Base-by-base conservation (phyloP, 345 rosid genomes). In the Trapa incisa region DNA sequence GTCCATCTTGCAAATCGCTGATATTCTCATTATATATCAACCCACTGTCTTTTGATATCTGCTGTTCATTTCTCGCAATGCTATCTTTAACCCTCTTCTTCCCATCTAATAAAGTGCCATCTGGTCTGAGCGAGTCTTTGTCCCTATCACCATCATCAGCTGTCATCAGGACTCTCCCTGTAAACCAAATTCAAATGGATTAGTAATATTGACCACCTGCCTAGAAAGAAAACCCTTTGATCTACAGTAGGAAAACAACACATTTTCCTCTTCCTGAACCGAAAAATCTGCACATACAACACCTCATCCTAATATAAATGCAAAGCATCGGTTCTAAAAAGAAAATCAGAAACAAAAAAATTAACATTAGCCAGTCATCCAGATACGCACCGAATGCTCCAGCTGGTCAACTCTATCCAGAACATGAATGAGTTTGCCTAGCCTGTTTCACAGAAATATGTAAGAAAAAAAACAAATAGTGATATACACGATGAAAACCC, bases 101-200 rank as follows among this genome's bases (percentile, higher is more conserved):
- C 39, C 37, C 79, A 72, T 68, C 79, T 61, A 67, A 61, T 63
- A 61, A 61, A 42, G 61, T 70, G 64, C 80, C 78, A 54, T 75
- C 72, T 53, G 76, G 68, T 61, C 75, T 75, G 71, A 61, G 72
- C 61, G 75, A 75, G 62, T 71, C 84, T 58, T 78, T 54, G 63
- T 61, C 77, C 63, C 71, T 80, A 6, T 72, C 72, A 2, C 78
- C 76, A 70, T 83, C 78, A 72, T 83, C 78, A 72, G 66, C 79
- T 22, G 72, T 80, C 96, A 86, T 86, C 79, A 79, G 78, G 81
- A 69, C 77, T 52, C 71, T 63, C 73, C 77, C 76, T 69, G 82
- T 78, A 61, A 77, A 58, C 79, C 72, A 78, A 70, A 70, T 74
- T 67, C 73, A 79, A 75, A 78, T 66, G 56, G 38, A 72, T 75